Conservation (phyloP, 2,329 filamentous ascomycete species). For the Monosporascus sp. region DNA sequence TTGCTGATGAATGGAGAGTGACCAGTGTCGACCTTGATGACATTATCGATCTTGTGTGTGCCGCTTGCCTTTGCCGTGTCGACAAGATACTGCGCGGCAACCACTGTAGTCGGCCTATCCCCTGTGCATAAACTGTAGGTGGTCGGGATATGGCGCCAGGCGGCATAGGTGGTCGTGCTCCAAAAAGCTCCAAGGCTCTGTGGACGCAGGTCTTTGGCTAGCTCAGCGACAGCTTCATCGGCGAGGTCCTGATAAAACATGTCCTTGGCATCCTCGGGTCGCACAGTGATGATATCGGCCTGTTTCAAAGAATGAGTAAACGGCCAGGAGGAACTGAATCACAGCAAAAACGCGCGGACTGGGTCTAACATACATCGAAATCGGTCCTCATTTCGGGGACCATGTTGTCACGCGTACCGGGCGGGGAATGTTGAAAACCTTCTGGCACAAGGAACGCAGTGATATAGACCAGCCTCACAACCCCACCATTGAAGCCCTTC, state of each 20-base stretch:
- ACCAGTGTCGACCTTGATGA: conserved; percentile 15
- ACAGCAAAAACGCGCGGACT: no score
- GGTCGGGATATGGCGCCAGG: conserved; percentile 18
- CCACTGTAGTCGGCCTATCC: conserved; percentile 10
- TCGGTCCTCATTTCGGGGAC: conserved; percentile 16
- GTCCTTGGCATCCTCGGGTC: conserved; percentile 14
- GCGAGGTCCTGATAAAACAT: conserved; percentile 22
- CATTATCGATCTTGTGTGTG: conserved; percentile 12
- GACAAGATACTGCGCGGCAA: conserved; percentile 10
- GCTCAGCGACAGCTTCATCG: conserved; percentile 10
- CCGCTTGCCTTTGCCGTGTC: conserved; percentile 11
- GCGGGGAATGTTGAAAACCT: conserved; percentile 16
- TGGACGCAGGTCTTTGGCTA: conserved; percentile 13
- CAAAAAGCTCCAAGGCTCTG: conserved; percentile 18
- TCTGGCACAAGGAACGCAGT: conserved; percentile 19
- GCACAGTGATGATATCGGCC: conserved; percentile 13
- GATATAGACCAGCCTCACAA: conserved; percentile 18
- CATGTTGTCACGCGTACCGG: conserved; percentile 13
- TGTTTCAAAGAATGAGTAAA: conserved; percentile 2
- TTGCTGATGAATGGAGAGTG: conserved; percentile 19
- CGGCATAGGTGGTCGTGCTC: conserved; percentile 16
- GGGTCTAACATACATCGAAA: conserved; percentile 6
- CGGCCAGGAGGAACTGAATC: neutral
- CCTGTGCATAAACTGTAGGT: conserved; percentile 14
- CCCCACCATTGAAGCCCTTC: conserved; percentile 12